A percentile compares a stretch with the other conserved stretches of the same genome.
These are phyloP conservation scores for Penicillium sp. DNA, from an alignment of 2,329 filamentous ascomycete species.

Conservation along the genomic window DNA sequence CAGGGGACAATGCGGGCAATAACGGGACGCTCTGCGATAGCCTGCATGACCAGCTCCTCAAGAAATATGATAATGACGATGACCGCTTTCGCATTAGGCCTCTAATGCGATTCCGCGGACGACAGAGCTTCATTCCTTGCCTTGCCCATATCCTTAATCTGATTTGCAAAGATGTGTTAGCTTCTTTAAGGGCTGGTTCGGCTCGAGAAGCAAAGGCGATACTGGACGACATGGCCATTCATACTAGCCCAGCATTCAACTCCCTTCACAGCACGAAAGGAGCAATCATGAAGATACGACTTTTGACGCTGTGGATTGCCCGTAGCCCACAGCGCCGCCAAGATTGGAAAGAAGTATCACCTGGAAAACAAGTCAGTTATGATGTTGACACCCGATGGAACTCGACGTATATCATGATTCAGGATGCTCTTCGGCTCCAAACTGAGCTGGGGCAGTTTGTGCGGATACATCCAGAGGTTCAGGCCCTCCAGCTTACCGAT, in stretches of 20 bases:
- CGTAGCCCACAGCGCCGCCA: no score
- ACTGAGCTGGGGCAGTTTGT: conserved; percentile 9
- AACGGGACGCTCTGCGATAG: conserved; percentile 9
- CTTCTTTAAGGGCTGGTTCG: conserved; percentile 11
- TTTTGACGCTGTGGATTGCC: neutral
- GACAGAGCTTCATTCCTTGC: conserved; percentile 15
- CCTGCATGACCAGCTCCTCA: conserved; percentile 4
- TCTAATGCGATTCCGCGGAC: conserved; percentile 8
- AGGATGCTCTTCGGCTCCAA: conserved; percentile 7
- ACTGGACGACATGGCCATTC: conserved; percentile 5
- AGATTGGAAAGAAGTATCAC: no score
- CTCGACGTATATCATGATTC: conserved; percentile 12
- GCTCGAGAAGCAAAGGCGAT: conserved; percentile 10
- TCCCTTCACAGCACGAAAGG: neutral
- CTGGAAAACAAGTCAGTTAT: no score
- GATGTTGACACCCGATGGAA: neutral
- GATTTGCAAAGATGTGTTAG: conserved; percentile 17
- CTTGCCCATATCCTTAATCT: conserved; percentile 18
- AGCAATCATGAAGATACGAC: conserved; percentile 11
- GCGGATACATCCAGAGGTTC: conserved; percentile 8
- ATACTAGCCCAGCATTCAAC: conserved; percentile 3
- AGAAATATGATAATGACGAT: conserved; percentile 3
- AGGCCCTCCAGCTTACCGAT: conserved; percentile 11
- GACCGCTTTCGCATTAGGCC: conserved; percentile 5
- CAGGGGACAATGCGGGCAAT: conserved; percentile 17